Base-by-base conservation (phyloP, 257 asterid genomes). In the Gentiana straminea region DNA sequence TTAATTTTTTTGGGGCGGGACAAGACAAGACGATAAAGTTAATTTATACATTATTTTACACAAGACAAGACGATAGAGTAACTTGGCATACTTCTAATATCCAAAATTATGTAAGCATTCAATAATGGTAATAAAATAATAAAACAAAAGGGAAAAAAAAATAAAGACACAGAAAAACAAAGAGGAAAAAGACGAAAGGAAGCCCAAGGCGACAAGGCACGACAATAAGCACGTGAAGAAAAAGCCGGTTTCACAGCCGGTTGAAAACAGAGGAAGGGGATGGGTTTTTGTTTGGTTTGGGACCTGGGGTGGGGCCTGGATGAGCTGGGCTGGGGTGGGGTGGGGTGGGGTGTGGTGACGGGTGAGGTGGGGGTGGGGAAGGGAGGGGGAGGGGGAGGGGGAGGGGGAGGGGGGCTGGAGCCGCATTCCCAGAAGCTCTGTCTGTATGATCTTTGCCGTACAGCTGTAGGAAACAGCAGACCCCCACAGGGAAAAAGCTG, bases 391-490 rank as follows among this genome's bases (percentile, higher is more conserved):
- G 62, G 32, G 33, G 35, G 36, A 24, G 10, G 1, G 33, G n/a
- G 49, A 12, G 7, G 24, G 3, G 35, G 3, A 1, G 2, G 57
- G 37, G 13, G n/a, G 36, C 38, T 65, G 35, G 60, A 68, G 83
- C 70, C 76, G 81, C 73, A 68, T 78, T 71, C 81, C 81, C 61
- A 79, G 70, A 74, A 68, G 9, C 50, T 45, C 59, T 75, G 89
- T 75, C 77, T 66, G 77, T 63, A 34, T 63, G 50, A 66, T 74
- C 61, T 73, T 73, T 68, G 78, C 70, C 73, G 77, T 78, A 75
- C 89, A 69, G 75, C 77, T 78, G 71, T 65, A 52, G 43, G 51
- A 55, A 35, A 41, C 60, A 38, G 57, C 52, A 59, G 44, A 44
- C 44, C 45, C 8, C 54, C 34, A 52, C 50, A 58, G 57, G 24